Evolutionary conservation across 345 rosid species (phyloP), one percentile per base, ranked within the genome.

Genomic region (Eucalyptus viminalis): DNA sequence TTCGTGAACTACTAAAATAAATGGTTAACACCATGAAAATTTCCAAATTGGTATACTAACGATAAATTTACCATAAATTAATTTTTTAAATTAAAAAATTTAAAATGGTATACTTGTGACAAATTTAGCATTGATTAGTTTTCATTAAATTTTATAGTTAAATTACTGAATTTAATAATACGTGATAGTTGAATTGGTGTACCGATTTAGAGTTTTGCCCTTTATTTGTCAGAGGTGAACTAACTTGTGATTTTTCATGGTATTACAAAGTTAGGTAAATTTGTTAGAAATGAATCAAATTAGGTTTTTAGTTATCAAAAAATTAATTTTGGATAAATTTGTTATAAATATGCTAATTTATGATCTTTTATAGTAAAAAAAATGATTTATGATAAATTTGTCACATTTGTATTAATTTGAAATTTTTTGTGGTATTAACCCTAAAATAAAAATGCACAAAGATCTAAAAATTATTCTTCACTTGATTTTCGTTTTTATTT

Each of bases 111-210:
- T 0, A 56, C 29, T 56, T 56, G 2, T 0, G 0, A 56, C 3
- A 56, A 24, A 24, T 56, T 56, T 56, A 56, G 0, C 1, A 0
- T 53, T 53, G 0, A 0, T 53, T 53, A 53, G 2, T 53, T 24
- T 24, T 56, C 1, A 24, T 56, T 56, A 56, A 24, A 24, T 0
- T 56, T 56, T 24, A 53, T 0, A 53, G 0, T 56, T 0, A 56
- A 56, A 56, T 56, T 56, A 10, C 0, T 0, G 2, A 56, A 3
- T 56, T 9, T 0, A 24, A 9, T 56, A 13, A 56, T 24, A 22
- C 0, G 3, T 56, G 1, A 4, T 9, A 22, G 0, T 56, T 24
- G 27, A 24, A 53, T 53, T 56, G 0, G 3, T 56, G 0, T 2
- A 56, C 1, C 0, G 6, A 10, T 56, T 56, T 24, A 56, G 2